Evolutionary conservation across 1,139 yeast species (phyloP), one percentile per base, ranked within the genome.

Genomic region (Blastobotrys serpentis): DNA sequence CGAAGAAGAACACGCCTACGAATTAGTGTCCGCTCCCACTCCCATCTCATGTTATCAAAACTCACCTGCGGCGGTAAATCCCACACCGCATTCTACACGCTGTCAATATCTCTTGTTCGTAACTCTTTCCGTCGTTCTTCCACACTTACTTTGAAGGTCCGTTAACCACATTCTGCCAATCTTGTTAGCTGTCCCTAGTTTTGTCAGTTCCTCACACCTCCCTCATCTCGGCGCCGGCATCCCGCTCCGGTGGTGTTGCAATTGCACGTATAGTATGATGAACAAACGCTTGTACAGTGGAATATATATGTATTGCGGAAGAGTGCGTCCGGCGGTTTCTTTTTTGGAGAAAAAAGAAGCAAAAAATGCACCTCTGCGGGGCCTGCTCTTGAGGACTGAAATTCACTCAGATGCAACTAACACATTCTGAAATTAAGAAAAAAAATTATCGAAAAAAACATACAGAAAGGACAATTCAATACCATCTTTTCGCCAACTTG

Each of bases 41-140:
- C 17, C 17, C 39, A 8, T 22, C 30, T 34, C 34, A 13, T 29
- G 10, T 16, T 26, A 26, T 19, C 17, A 8, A 4, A 19, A 50
- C 66, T 37, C 56, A 52, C 92, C 97, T 22, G 86, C 86, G 21
- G 95, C 90, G 11, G 96, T 87, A 74, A 90, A 86, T 7, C 89
- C 96, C 22, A 88, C 97, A 25, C 98, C 98, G 62, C 84, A 84
- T 68, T 89, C 96, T 87, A 57, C 59, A 48, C 45, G 26, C 45
- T 48, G 40, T 45, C 37, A 43, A 41, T 30, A 42, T 18, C 30
- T 21, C 21, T 11, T 25, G 19, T 10, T 26, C 4, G 7, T 23
- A 36, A 14, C 32, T 17, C 14, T 19, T 13, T 10, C 4, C 3
- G 14, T 26, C 18, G 19, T 8, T 33, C n/a, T 8, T 6, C 4